Conservation (phyloP, 2,329 filamentous ascomycete species). For the Calonectria pauciramosa region DNA sequence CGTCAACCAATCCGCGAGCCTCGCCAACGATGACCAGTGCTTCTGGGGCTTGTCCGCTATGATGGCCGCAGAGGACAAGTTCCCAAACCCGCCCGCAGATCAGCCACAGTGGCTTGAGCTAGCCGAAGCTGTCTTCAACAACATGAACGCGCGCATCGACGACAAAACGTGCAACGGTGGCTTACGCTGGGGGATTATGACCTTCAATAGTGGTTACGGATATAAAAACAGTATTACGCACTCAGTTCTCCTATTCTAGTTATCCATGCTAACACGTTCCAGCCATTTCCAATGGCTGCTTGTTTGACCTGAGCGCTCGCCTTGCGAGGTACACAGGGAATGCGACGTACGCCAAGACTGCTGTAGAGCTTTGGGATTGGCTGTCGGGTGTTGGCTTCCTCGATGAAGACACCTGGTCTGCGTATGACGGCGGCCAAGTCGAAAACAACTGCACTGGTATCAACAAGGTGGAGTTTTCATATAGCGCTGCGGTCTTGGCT, state of each 20-base stretch:
- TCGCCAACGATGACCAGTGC: neutral
- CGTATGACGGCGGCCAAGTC: neutral
- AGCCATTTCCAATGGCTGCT: neutral
- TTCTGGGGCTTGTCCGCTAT: neutral
- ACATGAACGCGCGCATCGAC: neutral
- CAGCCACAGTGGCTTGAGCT: neutral
- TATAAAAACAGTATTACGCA: neutral
- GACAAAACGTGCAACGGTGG: neutral
- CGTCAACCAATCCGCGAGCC: neutral
- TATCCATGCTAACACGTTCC: neutral
- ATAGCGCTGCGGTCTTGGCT: neutral
- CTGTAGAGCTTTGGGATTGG: neutral
- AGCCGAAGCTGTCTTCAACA: neutral
- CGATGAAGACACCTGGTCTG: neutral
- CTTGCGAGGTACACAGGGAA: neutral
- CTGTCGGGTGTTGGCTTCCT: neutral
- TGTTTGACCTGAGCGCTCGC: neutral
- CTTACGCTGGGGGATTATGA: neutral
- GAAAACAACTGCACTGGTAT: neutral
- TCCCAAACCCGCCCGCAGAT: neutral
- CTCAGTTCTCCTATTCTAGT: fast-evolving
- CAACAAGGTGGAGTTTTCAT: neutral
- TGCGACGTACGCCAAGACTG: neutral
- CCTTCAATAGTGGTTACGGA: neutral
- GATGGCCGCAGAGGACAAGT: constrained; percentile 1